Base-by-base conservation (phyloP, 176 grass and related monocot genomes). In the Guadua angustifolia region DNA sequence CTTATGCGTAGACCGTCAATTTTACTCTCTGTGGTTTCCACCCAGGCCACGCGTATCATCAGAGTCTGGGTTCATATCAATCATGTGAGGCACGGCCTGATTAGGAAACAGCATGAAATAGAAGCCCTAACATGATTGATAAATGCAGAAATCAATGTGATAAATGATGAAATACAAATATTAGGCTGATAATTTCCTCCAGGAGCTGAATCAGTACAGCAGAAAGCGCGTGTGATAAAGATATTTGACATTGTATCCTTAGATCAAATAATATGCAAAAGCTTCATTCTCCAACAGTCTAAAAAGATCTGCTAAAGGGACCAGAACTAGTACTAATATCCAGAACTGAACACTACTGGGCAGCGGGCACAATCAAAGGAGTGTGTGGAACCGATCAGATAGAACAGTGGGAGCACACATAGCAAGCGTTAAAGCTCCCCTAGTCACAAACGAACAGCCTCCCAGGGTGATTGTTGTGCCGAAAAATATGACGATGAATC, bases 31-130 rank as follows among this genome's bases (percentile, higher is more conserved):
- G 12, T 1, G 46, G 18, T 58, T 13, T 21, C 53, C 79, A 82
- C 29, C 4, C 19, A 4, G n/a, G 0, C 1, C 83, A 67, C 38
- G 17, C 2, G 39, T 73, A 78, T 3, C 66, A 29, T 86, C 73
- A 77, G 71, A 46, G 38, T 73, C 19, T 55, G 8, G 61, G 52
- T 77, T 66, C 26, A 57, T 29, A 71, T 61, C 13, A 35, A 29
- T 15, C n/a, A 64, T 56, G 5, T 39, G 39, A 71, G 29, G 4
- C 78, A 32, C 10, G n/a, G 19, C 68, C 59, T 80, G 69, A 26
- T 52, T 14, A 78, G 13, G 22, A 73, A 70, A 88, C 29, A 78
- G 19, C 52, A 45, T 2, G 9, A 21, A 64, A 68, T 16, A 44
- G 38, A 63, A 81, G 57, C 0, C 33, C 71, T 55, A 66, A 15